A percentile compares a stretch with the other conserved stretches of the same genome.
These are phyloP conservation scores for Mortierella hygrophila DNA, from an alignment of 192 early-diverging fungal genomes.

Conservation along the genomic window DNA sequence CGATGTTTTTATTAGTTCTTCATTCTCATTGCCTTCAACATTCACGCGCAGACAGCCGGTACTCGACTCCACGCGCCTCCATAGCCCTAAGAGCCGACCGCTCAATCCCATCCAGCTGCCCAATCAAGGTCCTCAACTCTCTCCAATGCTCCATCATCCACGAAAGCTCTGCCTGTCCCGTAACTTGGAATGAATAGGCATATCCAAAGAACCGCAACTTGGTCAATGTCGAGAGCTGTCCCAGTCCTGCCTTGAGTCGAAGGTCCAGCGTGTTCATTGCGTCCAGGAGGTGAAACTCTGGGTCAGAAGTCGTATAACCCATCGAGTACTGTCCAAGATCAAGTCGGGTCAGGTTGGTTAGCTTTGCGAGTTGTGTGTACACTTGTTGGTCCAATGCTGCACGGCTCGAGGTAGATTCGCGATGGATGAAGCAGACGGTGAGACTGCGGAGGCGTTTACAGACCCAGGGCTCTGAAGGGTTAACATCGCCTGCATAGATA, in stretches of 20 bases:
- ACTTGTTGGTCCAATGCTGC: not conserved
- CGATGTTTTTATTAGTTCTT: too few species aligned
- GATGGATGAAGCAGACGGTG: not conserved
- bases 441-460: slow-evolving; percentile 2
- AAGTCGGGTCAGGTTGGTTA: not conserved
- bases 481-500: not conserved
- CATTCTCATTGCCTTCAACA: too few species aligned
- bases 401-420: not conserved
- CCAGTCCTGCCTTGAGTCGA: not conserved
- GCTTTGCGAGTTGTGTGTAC: not conserved
- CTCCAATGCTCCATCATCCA: slow-evolving; percentile 1
- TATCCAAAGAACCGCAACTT: not conserved
- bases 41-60: too few species aligned
- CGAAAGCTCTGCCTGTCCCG: not conserved
- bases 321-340: not conserved
- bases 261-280: not conserved
- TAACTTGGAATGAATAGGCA: not conserved
- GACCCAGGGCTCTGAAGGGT: not conserved
- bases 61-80: too few species aligned
- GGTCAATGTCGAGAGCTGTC: not conserved
- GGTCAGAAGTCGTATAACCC: not conserved
- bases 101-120: not conserved
- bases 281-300: not conserved
- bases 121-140: not conserved
- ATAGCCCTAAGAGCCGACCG: too few species aligned